A percentile compares a stretch with the other conserved stretches of the same genome.
These are phyloP conservation scores for Anisodus acutangulus DNA, from an alignment of 257 asterid genomes.

Conservation along the genomic window DNA sequence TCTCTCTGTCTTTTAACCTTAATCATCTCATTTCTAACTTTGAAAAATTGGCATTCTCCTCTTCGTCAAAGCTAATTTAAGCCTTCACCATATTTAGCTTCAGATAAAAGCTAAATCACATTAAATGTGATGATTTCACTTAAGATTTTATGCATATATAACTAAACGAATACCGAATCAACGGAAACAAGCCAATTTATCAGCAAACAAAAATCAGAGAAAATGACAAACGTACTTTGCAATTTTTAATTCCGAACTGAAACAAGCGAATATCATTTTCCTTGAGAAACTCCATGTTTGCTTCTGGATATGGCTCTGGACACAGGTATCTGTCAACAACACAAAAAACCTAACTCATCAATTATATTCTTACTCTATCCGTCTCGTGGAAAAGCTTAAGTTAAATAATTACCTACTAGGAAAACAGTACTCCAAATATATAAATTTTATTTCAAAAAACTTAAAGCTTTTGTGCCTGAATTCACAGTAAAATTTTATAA, in stretches of 20 bases:
- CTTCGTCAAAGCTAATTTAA: not conserved
- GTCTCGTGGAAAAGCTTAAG: not conserved
- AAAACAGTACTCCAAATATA: no score
- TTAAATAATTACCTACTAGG: not conserved
- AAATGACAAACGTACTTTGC: constrained; percentile 52
- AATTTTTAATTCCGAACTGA: constrained; percentile 83
- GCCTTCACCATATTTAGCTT: not conserved
- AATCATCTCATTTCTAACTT: constrained; percentile 12
- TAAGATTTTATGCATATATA: not conserved
- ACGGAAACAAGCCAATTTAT: not conserved
- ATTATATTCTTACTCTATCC: not conserved
- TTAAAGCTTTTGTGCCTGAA: no score
- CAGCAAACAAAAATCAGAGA: not conserved
- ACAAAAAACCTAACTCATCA: constrained; percentile 12
- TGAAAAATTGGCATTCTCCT: not conserved
- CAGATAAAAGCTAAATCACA: not conserved
- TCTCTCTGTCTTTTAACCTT: not conserved
- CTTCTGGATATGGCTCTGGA: constrained; percentile 78
- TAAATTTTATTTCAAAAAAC: no score
- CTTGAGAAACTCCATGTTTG: constrained; percentile 70
- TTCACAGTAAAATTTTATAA: no score
- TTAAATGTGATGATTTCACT: not conserved
- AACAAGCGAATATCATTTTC: constrained; percentile 65
- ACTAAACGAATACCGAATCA: constrained; percentile 1
- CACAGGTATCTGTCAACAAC: constrained; percentile 63